A percentile compares a stretch with the other conserved stretches of the same genome.
These are phyloP conservation scores for Erigeron philadelphicus DNA, from an alignment of 140 eudicot species.

Conservation along the genomic window DNA sequence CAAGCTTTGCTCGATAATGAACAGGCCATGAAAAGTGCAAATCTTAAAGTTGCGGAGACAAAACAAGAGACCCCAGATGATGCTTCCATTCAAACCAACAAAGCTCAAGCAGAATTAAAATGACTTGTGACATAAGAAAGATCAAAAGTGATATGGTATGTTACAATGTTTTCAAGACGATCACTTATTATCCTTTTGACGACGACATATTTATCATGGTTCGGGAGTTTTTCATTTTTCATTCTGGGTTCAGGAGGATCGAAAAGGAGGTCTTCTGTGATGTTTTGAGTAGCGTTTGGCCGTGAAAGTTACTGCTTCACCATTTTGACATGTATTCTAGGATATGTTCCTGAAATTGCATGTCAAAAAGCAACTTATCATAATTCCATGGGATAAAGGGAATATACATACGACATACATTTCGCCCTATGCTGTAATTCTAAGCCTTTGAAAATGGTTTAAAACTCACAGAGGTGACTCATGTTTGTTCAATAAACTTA, in stretches of 20 bases:
- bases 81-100: conserved; percentile 6
- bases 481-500: not conserved
- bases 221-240: not conserved
- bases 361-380: not conserved
- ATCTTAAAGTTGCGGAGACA: conserved; percentile 30
- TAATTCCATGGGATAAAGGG: not conserved
- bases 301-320: no score
- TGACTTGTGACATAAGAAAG: not conserved
- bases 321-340: no score
- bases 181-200: not conserved
- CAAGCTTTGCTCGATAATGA: conserved; percentile 64
- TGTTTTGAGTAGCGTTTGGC: no score
- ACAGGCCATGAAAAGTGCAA: conserved; percentile 42
- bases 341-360: no score
- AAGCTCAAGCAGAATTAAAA: conserved; percentile 26
- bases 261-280: not conserved
- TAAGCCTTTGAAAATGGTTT: not conserved
- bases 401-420: not conserved
- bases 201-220: not conserved
- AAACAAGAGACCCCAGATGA: conserved; percentile 31
- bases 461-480: not conserved
- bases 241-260: not conserved
- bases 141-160: conserved; percentile 8
- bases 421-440: not conserved
- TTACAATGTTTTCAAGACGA: conserved; percentile 5